These are phyloP conservation scores for Starmerella sp. DNA, from an alignment of 805 yeast species.

Conservation along the genomic window DNA sequence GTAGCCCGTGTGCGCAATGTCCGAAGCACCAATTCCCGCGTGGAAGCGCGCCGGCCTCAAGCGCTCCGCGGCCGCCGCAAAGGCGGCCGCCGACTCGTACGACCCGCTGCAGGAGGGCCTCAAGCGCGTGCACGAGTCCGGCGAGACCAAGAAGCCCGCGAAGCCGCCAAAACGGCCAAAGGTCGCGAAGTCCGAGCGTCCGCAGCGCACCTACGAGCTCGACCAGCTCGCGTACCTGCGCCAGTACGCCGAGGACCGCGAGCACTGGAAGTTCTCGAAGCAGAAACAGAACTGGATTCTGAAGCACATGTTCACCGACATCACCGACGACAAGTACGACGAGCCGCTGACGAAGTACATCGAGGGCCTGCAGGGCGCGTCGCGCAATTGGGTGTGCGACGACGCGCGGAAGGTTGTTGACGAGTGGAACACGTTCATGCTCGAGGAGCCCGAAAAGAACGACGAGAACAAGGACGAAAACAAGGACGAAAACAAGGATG, in stretches of 20 bases:
- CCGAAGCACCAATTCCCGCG: constrained; percentile 44
- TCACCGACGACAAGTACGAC: constrained; percentile 44
- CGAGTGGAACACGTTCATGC: constrained; percentile 46
- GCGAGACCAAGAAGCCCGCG: constrained; percentile 25
- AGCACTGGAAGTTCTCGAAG: constrained; percentile 72
- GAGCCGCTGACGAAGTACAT: constrained; percentile 42
- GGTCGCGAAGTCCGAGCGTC: constrained; percentile 53
- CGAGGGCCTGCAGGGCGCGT: constrained; percentile 58
- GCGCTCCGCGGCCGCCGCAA: neutral
- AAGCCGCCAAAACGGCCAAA: constrained; percentile 63
- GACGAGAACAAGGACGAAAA: constrained; percentile 3
- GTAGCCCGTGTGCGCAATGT: neutral
- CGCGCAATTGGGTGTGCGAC: constrained; percentile 44
- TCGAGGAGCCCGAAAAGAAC: constrained; percentile 23
- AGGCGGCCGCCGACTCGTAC: constrained; percentile 3
- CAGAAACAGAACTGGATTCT: constrained; percentile 81
- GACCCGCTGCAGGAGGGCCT: constrained; percentile 25
- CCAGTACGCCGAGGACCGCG: constrained; percentile 44
- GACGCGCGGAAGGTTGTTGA: constrained; percentile 39
- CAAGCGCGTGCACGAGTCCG: constrained; percentile 21
- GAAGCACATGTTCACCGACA: constrained; percentile 39
- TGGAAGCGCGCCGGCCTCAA: constrained; percentile 68
- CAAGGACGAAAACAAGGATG: neutral
- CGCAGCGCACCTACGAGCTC: constrained; percentile 58
- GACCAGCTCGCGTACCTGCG: constrained; percentile 61